Base-by-base conservation (phyloP, 257 asterid species). In the Nyctanthes arbortristis region DNA sequence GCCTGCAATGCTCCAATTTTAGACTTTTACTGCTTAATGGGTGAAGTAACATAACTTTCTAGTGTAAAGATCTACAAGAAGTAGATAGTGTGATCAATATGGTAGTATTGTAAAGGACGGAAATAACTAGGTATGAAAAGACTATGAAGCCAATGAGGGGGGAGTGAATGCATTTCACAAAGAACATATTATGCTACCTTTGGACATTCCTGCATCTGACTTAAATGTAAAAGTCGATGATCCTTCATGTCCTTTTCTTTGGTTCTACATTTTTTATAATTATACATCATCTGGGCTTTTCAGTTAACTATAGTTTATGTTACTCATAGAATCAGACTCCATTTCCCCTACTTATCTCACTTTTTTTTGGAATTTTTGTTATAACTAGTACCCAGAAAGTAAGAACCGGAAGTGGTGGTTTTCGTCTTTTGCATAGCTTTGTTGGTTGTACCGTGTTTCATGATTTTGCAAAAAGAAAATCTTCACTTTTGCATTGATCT, bases 41-140 rank as follows among this genome's bases (percentile, higher is more conserved):
- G 49, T 18, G 33, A 43, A 70, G 47, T 22, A n/a, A n/a, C 18
- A 12, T n/a, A 12, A 10, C 34, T 56, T 62, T 70, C 11, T 63
- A 54, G 31, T 62, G n/a, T 37, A 28, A 66, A 47, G 16, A 74
- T 52, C 71, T 60, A 33, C 32, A 36, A 22, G 25, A 3, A 32
- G 62, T 57, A 32, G 54, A 4, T 31, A 52, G 49, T 61, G 56
- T 4, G 16, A 7, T 16, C 25, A 28, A 49, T 70, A 39, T 65
- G 18, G 45, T 63, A 24, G 31, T 66, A 8, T 61, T 30, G 35
- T 24, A 47, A 10, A 14, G 65, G 69, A 28, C 45, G 63, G 45
- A 4, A 22, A 27, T 49, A 30, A 16, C 33, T 63, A 54, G 57
- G n/a, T n/a, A n/a, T n/a, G n/a, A n/a, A n/a, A n/a, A n/a, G n/a